Evolutionary conservation across 176 grass and related monocot genomes (phyloP), one percentile per base, ranked within the genome.

Genomic region (Triticum turgidum): DNA sequence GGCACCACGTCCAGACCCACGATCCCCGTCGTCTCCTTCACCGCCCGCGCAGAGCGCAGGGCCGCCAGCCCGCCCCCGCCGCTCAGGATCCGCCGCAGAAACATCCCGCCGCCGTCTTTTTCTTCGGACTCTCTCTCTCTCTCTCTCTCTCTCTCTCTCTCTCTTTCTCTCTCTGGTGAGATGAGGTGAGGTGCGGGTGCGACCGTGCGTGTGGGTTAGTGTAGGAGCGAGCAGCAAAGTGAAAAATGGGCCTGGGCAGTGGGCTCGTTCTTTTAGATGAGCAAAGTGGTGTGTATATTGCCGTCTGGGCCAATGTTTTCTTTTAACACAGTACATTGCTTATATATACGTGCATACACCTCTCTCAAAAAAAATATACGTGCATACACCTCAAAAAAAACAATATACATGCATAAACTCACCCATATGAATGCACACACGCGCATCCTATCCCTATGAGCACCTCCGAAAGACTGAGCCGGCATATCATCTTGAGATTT

Each of bases 11-110:
- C 93, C n/a, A 98, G 80, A 27, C 95, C 95, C 68, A 95, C 93
- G 80, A 98, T 95, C 76, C 95, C 93, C 61, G 93, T 98, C 14
- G 95, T 98, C 61, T 93, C 85, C 89, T 98, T 95, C 80, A 92
- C 83, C 70, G 88, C 82, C 71, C 88, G 87, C 76, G 86, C 88
- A 67, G 90, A 89, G 35, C 84, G 76, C 82, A 86, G 58, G 51
- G 45, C 68, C 64, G 78, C 65, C 51, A 72, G 30, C 37, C 83
- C 86, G n/a, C 83, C 87, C 12, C 91, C 90, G 29, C 96, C 90
- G 69, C 90, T 90, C 47, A 98, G 82, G 85, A 94, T 91, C 81
- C 90, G 92, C 78, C 96, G 93, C 24, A 95, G 93, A 49, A 98
- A 94, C 93, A 94, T 98, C 66, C 69, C 72, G 56, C 56, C 62